phyloP scores from a whole-genome alignment of 1,139 yeast genomes.

The Yamadazyma blattariae region DNA sequence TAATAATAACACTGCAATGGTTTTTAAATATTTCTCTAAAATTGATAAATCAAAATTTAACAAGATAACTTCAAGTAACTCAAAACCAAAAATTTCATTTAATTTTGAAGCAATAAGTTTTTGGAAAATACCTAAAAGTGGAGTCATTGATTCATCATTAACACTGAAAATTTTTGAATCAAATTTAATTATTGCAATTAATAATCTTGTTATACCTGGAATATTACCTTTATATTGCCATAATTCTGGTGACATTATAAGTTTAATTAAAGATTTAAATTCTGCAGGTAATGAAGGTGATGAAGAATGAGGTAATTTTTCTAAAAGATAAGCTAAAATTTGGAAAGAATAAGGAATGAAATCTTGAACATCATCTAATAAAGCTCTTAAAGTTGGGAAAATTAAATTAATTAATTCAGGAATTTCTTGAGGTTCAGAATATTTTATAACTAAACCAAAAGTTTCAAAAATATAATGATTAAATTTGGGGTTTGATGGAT shows the following conservation, averaged over 20 bases:
- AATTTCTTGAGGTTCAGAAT: constrained; percentile 23
- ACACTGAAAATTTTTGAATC: constrained; percentile 54
- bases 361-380: constrained; percentile 87
- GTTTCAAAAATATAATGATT: constrained; percentile 90
- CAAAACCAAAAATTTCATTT: constrained; percentile 82
- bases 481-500: constrained; percentile 94
- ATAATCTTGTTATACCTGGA: constrained; percentile 84
- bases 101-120: constrained; percentile 82
- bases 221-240: constrained; percentile 95
- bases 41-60: constrained; percentile 49
- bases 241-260: constrained; percentile 79
- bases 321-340: constrained; percentile 74
- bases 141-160: constrained; percentile 50
- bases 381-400: constrained; percentile 64
- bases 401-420: constrained; percentile 51
- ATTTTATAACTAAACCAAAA: constrained; percentile 71
- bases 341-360: constrained; percentile 93
- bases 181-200: constrained; percentile 66
- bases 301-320: constrained; percentile 50
- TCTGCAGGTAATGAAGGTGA: constrained; percentile 54
- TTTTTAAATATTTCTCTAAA: constrained; percentile 59
- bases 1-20: constrained; percentile 71
- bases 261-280: constrained; percentile 67
- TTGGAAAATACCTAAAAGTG: constrained; percentile 95
- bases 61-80: constrained; percentile 70